A percentile compares a stretch with the other conserved stretches of the same genome.
Conservation (phyloP, 176 grass and related monocot species). For the Bonia amplexicaulis region DNA sequence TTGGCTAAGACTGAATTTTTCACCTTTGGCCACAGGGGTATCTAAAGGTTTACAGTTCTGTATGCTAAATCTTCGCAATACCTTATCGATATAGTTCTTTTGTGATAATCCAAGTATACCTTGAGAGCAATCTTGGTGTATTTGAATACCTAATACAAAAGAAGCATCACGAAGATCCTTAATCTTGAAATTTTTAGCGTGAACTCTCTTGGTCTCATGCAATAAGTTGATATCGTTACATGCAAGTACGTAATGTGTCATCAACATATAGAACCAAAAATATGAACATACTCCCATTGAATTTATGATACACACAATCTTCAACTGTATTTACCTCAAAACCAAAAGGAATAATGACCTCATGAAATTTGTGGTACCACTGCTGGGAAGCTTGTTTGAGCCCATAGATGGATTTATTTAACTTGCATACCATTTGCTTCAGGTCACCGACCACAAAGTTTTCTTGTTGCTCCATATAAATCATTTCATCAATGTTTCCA, state of each 20-base stretch:
- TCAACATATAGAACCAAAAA: neutral
- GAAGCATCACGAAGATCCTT: neutral
- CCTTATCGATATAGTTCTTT: neutral
- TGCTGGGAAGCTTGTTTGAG: neutral
- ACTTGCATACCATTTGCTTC: neutral
- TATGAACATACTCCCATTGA: neutral
- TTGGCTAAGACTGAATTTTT: neutral
- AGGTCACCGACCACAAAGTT: neutral
- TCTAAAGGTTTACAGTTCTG: neutral
- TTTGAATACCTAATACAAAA: neutral
- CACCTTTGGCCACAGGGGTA: neutral
- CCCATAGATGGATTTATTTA: neutral
- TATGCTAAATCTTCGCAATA: neutral
- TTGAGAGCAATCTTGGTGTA: neutral
- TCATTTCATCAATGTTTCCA: no score
- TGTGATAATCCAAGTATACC: neutral
- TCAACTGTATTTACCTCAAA: neutral
- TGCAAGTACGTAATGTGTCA: neutral
- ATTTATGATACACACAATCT: neutral
- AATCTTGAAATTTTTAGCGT: no score
- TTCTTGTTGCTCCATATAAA: no score
- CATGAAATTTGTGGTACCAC: neutral
- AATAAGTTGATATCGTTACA: neutral
- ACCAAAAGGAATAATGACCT: neutral
- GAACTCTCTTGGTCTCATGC: neutral